These are phyloP conservation scores for Entonaema liquescens DNA, from an alignment of 495 filamentous ascomycete species.

Conservation along the genomic window DNA sequence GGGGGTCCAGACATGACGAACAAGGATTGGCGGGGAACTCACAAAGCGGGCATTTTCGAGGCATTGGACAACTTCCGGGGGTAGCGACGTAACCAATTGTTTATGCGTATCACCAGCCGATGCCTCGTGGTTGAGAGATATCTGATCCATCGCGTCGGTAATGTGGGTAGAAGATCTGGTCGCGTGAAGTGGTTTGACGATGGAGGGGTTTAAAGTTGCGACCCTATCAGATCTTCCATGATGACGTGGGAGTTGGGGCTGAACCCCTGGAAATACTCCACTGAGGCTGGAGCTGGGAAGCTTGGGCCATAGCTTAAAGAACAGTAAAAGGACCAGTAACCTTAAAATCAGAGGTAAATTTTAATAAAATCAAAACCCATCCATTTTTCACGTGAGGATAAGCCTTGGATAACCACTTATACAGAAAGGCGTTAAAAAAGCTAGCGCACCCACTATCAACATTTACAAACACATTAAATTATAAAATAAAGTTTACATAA, in stretches of 20 bases:
- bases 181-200: constrained; percentile 20
- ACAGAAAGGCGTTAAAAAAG: too few species aligned
- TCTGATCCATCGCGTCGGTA: constrained; percentile 51
- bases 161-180: background rate
- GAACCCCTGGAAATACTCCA: constrained; percentile 5
- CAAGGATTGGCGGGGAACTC: constrained; percentile 42
- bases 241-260: constrained; percentile 24
- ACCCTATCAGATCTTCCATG: constrained; percentile 18
- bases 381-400: too few species aligned
- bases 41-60: constrained; percentile 96
- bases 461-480: too few species aligned
- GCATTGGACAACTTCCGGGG: constrained; percentile 84
- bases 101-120: constrained; percentile 76
- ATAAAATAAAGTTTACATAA: too few species aligned
- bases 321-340: too few species aligned
- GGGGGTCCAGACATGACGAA: background rate
- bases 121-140: constrained; percentile 77
- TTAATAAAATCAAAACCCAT: too few species aligned
- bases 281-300: constrained; percentile 27
- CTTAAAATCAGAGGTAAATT: too few species aligned
- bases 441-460: too few species aligned
- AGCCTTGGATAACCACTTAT: too few species aligned
- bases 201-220: constrained; percentile 14
- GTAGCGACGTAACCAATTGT: constrained; percentile 72
- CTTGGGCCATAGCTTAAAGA: constrained; percentile 23